These are phyloP conservation scores for Globisporangium heterothallicum DNA, from an alignment of 352 stramenopile species.

Conservation along the genomic window DNA sequence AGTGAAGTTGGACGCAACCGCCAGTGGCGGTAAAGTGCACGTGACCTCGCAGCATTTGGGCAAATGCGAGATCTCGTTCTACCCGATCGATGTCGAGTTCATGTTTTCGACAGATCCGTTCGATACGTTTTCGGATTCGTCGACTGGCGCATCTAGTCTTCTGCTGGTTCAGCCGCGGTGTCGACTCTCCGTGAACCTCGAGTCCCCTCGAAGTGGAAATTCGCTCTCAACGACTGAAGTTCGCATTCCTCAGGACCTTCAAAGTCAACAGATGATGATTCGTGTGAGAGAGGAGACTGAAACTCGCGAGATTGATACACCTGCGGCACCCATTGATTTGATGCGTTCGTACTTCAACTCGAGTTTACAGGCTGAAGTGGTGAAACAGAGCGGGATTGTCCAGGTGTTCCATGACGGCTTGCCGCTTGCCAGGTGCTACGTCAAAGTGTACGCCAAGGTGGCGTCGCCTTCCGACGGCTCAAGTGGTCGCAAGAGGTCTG, in stretches of 20 bases:
- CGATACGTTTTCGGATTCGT: constrained; percentile 31
- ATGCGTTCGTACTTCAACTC: constrained; percentile 49
- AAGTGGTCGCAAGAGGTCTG: too few relatives aligned
- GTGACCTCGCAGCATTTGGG: constrained; percentile 27
- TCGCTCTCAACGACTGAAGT: constrained; percentile 17
- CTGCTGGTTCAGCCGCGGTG: constrained; percentile 42
- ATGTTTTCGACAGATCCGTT: constrained; percentile 67
- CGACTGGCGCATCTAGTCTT: constrained; percentile 29
- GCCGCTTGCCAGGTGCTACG: constrained; percentile 47
- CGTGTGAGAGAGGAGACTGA: constrained; percentile 25
- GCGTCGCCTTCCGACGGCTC: neutral
- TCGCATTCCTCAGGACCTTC: constrained; percentile 24
- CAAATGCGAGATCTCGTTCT: constrained; percentile 41
- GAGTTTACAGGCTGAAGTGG: constrained; percentile 31
- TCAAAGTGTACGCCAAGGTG: constrained; percentile 64
- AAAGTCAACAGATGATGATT: constrained; percentile 41
- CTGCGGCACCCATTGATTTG: constrained; percentile 28
- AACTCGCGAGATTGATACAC: constrained; percentile 19
- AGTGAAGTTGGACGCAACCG: constrained; percentile 26
- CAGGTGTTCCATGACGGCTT: constrained; percentile 39
- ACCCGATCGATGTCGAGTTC: constrained; percentile 61
- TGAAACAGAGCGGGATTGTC: constrained; percentile 41
- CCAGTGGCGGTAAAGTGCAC: constrained; percentile 20
- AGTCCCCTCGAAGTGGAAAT: constrained; percentile 1
- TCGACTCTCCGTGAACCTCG: constrained; percentile 25